Conservation (phyloP, 83 land plant species). For the Diphasiastrum complanatum region DNA sequence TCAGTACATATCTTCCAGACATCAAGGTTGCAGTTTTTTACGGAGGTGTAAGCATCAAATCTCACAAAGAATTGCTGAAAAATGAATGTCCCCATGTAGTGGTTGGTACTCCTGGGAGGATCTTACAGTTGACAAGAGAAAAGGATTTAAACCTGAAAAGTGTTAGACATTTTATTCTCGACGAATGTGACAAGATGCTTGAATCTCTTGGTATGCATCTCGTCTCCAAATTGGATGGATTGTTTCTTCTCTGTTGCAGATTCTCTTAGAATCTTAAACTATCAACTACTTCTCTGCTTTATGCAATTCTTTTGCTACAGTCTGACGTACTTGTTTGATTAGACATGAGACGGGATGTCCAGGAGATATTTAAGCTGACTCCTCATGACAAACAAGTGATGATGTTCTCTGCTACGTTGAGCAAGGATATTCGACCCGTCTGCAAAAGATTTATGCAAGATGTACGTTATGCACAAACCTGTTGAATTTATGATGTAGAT, state of each 20-base stretch:
- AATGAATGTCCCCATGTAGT: constrained; percentile 99
- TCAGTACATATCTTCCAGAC: constrained; percentile 87
- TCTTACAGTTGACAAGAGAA: constrained; percentile 76
- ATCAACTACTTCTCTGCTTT: no score
- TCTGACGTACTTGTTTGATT: constrained; percentile 27
- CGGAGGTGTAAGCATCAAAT: constrained; percentile 83
- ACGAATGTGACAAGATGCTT: constrained; percentile 99
- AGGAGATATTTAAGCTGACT: constrained; percentile 94
- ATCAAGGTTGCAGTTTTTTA: constrained; percentile 92
- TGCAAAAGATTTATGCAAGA: constrained; percentile 99
- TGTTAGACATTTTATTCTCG: constrained; percentile 97
- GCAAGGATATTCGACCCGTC: constrained; percentile 99
- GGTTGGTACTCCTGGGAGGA: constrained; percentile 97
- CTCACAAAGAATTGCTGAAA: constrained; percentile 86
- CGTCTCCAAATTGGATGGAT: no score
- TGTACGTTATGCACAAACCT: no score
- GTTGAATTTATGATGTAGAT: no score
- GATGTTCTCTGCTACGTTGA: constrained; percentile 99
- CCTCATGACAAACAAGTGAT: constrained; percentile 99
- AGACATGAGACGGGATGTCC: constrained; percentile 99
- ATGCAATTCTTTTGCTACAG: no score
- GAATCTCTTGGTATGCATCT: constrained; percentile 86
- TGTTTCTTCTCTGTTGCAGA: not conserved
- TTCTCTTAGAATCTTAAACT: constrained; percentile 10
- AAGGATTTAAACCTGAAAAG: constrained; percentile 85